Evolutionary conservation across 306 rosid species (phyloP).

Genomic region (Prunus davidiana): DNA sequence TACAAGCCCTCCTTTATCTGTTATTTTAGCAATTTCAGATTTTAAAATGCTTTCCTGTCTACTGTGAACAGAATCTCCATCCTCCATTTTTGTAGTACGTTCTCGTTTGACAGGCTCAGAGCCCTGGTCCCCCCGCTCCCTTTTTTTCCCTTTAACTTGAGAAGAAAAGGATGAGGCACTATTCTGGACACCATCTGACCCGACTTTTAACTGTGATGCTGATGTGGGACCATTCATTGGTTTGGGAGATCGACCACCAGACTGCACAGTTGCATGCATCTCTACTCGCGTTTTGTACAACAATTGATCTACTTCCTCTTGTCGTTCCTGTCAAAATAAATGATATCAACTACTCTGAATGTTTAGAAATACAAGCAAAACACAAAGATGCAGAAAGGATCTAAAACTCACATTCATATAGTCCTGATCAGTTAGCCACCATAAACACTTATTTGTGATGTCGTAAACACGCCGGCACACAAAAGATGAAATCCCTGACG

Average conservation of each 20-base stretch:
- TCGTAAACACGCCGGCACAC: conserved; percentile 90
- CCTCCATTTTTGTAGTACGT: conserved; percentile 52
- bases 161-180: conserved; percentile 56
- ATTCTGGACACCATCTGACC: conserved; percentile 71
- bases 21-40: conserved; percentile 72
- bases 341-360: conserved; percentile 1
- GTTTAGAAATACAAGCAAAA: not conserved
- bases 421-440: conserved; percentile 92
- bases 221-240: conserved; percentile 77
- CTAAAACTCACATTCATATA: conserved; percentile 67
- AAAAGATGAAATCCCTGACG: conserved; percentile 85
- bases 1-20: conserved; percentile 84
- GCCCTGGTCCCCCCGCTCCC: conserved; percentile 79
- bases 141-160: conserved; percentile 75
- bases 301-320: conserved; percentile 84
- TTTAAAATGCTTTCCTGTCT: conserved; percentile 57
- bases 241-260: conserved; percentile 94
- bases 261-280: conserved; percentile 91
- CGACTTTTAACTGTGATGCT: conserved; percentile 63
- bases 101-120: conserved; percentile 75
- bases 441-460: conserved; percentile 66
- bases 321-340: conserved; percentile 52
- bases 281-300: conserved; percentile 76
- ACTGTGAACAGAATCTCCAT: conserved; percentile 67
- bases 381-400: not conserved